These are phyloP conservation scores for Pseudohalonectria lignicola DNA, from an alignment of 2,329 filamentous ascomycete genomes.

Conservation along the genomic window DNA sequence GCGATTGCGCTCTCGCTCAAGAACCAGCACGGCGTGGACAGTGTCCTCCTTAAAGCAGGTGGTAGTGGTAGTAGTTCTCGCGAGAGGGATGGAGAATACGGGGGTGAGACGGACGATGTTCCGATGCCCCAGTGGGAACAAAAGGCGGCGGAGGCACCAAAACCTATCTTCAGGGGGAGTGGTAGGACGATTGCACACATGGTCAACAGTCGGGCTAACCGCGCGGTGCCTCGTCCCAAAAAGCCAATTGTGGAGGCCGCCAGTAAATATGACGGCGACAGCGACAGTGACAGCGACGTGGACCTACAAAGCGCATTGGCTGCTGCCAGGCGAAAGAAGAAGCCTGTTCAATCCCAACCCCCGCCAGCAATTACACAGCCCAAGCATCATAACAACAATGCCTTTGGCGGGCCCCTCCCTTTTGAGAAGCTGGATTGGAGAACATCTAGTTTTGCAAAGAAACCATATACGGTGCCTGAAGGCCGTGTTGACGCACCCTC, in stretches of 20 bases:
- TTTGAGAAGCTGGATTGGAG: slow-evolving; percentile 78
- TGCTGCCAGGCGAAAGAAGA: slow-evolving; percentile 54
- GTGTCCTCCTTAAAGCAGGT: no score
- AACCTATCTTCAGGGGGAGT: slow-evolving; percentile 36
- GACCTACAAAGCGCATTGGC: slow-evolving; percentile 69
- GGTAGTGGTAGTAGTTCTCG: no score
- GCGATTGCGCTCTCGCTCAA: slow-evolving; percentile 81
- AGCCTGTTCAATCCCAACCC: slow-evolving; percentile 13
- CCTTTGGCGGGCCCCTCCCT: slow-evolving; percentile 71
- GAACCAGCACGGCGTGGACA: slow-evolving; percentile 38
- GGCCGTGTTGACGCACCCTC: background rate
- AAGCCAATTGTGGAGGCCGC: slow-evolving; percentile 14
- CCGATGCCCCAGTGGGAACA: slow-evolving; percentile 45
- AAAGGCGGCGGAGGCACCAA: slow-evolving; percentile 36
- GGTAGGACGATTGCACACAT: slow-evolving; percentile 60
- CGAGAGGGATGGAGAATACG: no score
- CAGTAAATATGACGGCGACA: slow-evolving; percentile 29
- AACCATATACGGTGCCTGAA: slow-evolving; percentile 8
- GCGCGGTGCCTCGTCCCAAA: slow-evolving; percentile 26
- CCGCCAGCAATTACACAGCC: slow-evolving; percentile 25
- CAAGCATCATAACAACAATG: slow-evolving; percentile 48
- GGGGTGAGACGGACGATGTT: no score
- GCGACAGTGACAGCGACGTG: slow-evolving; percentile 64
- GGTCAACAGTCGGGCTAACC: slow-evolving; percentile 61
- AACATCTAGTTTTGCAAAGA: slow-evolving; percentile 41